Base-by-base conservation (phyloP, 805 yeast genomes). In the Starmerella apis region DNA sequence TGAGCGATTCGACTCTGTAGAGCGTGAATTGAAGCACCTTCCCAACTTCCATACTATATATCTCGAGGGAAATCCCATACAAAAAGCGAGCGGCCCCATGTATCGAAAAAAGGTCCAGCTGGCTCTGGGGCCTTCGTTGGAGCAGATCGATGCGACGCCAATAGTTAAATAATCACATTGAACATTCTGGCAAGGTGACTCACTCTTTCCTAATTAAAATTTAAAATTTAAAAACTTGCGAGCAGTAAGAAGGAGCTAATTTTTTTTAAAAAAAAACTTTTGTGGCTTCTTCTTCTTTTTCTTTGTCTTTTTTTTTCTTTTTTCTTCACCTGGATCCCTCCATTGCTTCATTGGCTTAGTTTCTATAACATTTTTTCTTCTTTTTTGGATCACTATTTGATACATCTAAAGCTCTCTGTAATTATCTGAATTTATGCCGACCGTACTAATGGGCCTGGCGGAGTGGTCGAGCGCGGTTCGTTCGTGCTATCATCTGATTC, bases 31-130 rank as follows among this genome's bases (percentile, higher is more conserved):
- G 52, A 78, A 79, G 13, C 68, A 69, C 35, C 68, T 86, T 46
- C 75, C 78, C 1, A 70, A 75, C 5, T 70, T 92, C 47, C 94
- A 86, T 46, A 86, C 95, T 0, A 95, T 92, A 4, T 92, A 92
- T 63, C 79, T 92, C 56, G 98, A 92, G 67, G 90, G 92, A 8
- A 90, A 90, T 62, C 97, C 97, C 3, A 64, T 92, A 18, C 96
- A 92, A 60, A 57, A 68, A 25, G 63, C 75, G 19, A 82, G 83
- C 57, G 78, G 79, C n/a, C 80, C 92, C 1, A 79, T 87, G 46
- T 92, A 92, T 64, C 74, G 96, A 61, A 78, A 92, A 61, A 92
- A 92, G 64, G 63, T 92, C 43, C 77, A 77, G 56, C 71, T 92
- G 59, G 75, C 81, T 52, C 71, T 90, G 52, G 85, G 84, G 2